Evolutionary conservation across 1,284 basidiomycete species (phyloP), one percentile per base, ranked within the genome.

Genomic region (Athelia psychrophila): DNA sequence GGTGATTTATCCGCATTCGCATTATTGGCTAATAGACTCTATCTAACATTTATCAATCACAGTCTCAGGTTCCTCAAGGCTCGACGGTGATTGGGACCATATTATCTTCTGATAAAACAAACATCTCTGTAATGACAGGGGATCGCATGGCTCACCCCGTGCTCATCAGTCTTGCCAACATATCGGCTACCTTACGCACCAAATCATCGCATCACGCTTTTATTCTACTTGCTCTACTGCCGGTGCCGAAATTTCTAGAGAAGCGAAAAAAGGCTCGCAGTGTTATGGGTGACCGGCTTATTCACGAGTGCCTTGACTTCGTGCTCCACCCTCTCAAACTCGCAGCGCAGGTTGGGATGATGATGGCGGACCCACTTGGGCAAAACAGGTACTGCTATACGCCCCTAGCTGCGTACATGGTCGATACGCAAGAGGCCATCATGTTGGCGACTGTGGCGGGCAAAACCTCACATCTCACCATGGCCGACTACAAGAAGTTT

Each of bases 271-370:
- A 16, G 6, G 44, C 25, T 2, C 35, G 19, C 15, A 24, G 42
- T n/a, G 47, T 36, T 2, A 25, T 36, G 2, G 47, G 51, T 18
- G 20, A 54, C 6, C 54, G 60, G 1, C 53, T 72, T 0, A 59
- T 62, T 16, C 70, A 73, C 48, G 49, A 63, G 2, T 64, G 60
- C 20, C 54, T 73, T 3, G 60, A 68, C 46, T 58, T 67, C 9
- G 51, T 72, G 6, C 53, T 64, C 2, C 10, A 54, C 6, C 65
- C 66, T 2, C 58, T 72, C n/a, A 72, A 70, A 38, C 51, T 38
- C 3, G 65, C 64, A 0, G 65, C 61, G 16, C 4, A 44, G 8
- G 36, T 58, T 1, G 64, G 69, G 0, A 23, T 53, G 1, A n/a
- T n/a, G n/a, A 61, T 72, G 61, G 32, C 60, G 0, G 66, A 69